These are phyloP conservation scores for Paraglomus occultum DNA, from an alignment of 192 early-diverging fungal species.

Conservation along the genomic window DNA sequence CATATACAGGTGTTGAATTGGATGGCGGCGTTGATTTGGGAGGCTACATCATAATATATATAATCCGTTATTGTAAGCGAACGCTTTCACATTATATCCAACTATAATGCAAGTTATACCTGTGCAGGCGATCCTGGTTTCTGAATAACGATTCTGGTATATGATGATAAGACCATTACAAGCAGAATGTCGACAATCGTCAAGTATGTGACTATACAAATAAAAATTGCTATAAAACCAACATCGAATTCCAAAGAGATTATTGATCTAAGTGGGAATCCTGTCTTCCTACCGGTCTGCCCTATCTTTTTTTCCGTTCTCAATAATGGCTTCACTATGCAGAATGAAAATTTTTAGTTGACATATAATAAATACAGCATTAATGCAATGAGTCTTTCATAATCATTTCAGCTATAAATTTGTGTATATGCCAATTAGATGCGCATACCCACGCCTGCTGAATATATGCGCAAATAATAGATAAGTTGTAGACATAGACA, in stretches of 20 bases:
- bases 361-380: no score
- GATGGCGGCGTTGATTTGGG: background rate
- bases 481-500: background rate
- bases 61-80: background rate
- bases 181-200: slow-evolving; percentile 36
- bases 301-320: no score
- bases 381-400: no score
- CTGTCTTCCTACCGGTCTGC: no score
- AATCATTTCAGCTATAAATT: no score
- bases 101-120: slow-evolving; percentile 26
- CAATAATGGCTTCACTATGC: no score
- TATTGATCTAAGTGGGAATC: no score
- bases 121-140: slow-evolving; percentile 47
- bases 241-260: no score
- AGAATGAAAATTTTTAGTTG: no score
- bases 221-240: background rate
- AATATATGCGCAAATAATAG: background rate
- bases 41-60: background rate
- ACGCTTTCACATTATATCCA: background rate
- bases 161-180: slow-evolving; percentile 42
- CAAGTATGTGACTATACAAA: slow-evolving; percentile 37
- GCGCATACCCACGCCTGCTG: no score
- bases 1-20: slow-evolving; percentile 3
- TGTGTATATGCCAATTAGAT: no score
- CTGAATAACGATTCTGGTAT: slow-evolving; percentile 39